Evolutionary conservation across 2,329 filamentous ascomycete genomes (phyloP).

Genomic region (Nannizziopsis barbatae): DNA sequence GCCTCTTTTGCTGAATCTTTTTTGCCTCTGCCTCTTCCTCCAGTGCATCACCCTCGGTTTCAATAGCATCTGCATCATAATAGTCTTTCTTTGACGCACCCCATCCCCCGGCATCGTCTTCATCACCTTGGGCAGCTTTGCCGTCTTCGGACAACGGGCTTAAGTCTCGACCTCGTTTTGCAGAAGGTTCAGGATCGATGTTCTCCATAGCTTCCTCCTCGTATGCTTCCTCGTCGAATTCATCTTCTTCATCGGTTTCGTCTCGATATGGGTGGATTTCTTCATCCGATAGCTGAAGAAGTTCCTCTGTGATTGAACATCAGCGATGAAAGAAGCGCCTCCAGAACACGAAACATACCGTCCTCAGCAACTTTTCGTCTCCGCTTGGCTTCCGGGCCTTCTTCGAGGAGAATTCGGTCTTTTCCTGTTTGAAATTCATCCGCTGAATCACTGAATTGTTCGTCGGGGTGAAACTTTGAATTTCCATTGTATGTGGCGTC

Average conservation of each 20-base stretch:
- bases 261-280: conserved; percentile 47
- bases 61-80: conserved; percentile 73
- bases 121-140: conserved; percentile 45
- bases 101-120: conserved; percentile 59
- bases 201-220: conserved; percentile 21
- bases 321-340: conserved; percentile 11
- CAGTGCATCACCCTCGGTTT: conserved; percentile 62
- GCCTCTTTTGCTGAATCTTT: conserved; percentile 78
- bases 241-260: conserved; percentile 37
- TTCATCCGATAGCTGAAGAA: conserved; percentile 50
- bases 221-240: conserved; percentile 27
- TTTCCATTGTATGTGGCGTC: conserved; percentile 23
- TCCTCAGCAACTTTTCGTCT: conserved; percentile 60
- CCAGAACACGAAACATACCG: conserved; percentile 25
- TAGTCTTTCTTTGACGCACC: conserved; percentile 80
- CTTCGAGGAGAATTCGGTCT: conserved; percentile 77
- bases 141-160: conserved; percentile 22
- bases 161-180: conserved; percentile 16
- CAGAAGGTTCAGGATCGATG: conserved; percentile 15
- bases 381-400: conserved; percentile 67
- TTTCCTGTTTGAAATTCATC: conserved; percentile 84
- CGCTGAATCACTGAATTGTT: conserved; percentile 85
- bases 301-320: conserved; percentile 38
- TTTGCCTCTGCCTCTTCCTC: conserved; percentile 89
- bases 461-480: conserved; percentile 35